phyloP scores from a whole-genome alignment of 345 rosid species.

The Eucalyptus rudis region DNA sequence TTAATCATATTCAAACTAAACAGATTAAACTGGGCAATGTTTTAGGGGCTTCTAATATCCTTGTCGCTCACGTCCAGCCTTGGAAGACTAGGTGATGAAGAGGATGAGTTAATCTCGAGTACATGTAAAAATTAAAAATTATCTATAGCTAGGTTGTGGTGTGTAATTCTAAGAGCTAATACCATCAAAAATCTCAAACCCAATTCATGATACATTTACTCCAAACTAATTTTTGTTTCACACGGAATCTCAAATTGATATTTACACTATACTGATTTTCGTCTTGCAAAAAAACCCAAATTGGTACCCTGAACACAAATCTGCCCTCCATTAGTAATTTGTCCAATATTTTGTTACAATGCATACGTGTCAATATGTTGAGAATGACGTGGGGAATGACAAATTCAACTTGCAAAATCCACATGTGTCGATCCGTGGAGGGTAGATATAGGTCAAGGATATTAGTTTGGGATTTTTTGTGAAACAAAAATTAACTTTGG shows the following conservation, averaged over 20 bases:
- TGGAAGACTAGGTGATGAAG: neutral
- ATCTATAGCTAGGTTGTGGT: neutral
- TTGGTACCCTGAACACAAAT: no score
- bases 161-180: neutral
- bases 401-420: no score
- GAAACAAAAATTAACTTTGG: neutral
- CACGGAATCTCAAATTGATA: accelerated
- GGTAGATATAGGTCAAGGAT: neutral
- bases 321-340: neutral
- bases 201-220: neutral
- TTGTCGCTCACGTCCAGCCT: neutral
- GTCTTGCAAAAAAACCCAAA: neutral
- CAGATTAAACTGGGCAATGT: neutral
- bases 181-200: neutral
- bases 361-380: neutral
- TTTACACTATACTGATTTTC: neutral
- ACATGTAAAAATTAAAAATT: neutral
- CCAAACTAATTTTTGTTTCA: neutral
- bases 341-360: no score
- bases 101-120: neutral
- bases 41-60: neutral
- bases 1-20: neutral
- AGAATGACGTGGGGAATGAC: neutral
- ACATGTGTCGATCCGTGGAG: neutral
- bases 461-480: no score